Conservation (phyloP, 106 monocot species). For the Apostasia ramifera region DNA sequence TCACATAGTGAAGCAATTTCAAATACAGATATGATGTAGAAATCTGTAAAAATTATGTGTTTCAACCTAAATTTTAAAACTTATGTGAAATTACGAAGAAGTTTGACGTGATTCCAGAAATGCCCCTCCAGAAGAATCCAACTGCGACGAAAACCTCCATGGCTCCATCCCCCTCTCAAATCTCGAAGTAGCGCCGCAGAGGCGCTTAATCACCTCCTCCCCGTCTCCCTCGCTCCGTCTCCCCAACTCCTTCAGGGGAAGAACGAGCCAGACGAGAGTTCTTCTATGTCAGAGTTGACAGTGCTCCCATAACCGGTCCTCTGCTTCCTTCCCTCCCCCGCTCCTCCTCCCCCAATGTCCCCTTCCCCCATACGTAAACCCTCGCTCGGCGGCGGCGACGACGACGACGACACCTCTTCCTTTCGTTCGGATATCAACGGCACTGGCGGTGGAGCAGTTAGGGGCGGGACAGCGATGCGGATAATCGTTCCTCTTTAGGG, state of each 20-base stretch:
- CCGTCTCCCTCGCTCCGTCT: background rate
- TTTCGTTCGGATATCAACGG: background rate
- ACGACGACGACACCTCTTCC: background rate
- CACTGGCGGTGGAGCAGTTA: no score
- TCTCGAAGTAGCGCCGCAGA: background rate
- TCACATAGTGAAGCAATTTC: no score
- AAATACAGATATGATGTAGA: no score
- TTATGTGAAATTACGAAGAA: no score
- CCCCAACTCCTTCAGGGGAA: background rate
- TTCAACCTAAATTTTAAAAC: no score
- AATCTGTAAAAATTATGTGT: no score
- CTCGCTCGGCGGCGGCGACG: background rate
- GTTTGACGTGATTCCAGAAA: background rate
- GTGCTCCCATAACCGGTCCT: background rate
- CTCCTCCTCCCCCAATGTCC: slow-evolving; percentile 1
- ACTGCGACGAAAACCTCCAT: background rate
- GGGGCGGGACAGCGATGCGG: slow-evolving; percentile 51
- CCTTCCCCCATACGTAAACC: background rate
- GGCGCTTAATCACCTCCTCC: background rate
- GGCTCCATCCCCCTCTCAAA: background rate
- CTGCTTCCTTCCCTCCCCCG: background rate
- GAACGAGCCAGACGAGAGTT: background rate
- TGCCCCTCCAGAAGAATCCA: background rate
- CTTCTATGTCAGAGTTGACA: no score
- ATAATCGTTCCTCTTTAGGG: slow-evolving; percentile 83